These are phyloP conservation scores for Neonectria punicea DNA, from an alignment of 2,329 filamentous ascomycete species.

Conservation along the genomic window DNA sequence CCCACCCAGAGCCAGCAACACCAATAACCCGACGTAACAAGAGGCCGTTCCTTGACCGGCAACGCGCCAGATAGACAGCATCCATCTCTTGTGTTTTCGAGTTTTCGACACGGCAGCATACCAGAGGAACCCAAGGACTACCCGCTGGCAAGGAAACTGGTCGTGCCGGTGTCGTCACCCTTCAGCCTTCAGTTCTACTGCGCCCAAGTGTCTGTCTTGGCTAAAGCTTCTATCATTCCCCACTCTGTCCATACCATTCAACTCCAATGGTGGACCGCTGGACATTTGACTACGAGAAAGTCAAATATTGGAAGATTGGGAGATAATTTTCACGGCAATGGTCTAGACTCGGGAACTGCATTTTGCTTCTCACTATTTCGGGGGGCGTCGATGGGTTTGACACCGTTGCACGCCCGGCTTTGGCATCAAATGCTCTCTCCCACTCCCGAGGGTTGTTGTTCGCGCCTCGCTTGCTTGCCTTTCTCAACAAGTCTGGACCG, in stretches of 20 bases:
- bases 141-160: constrained; percentile 1
- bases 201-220: constrained; percentile 11
- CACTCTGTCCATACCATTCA: not conserved
- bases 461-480: not conserved
- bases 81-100: not conserved
- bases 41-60: not conserved
- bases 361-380: not conserved
- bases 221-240: constrained; percentile 9
- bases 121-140: not conserved
- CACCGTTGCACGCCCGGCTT: not conserved
- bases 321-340: too few relatives aligned
- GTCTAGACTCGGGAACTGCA: constrained; percentile 1
- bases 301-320: not conserved
- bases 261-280: not conserved
- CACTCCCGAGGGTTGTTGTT: not conserved
- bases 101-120: constrained; percentile 2
- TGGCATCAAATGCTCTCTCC: not conserved
- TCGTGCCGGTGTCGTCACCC: constrained; percentile 3
- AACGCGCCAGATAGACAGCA: not conserved
- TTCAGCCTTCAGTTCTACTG: constrained; percentile 1
- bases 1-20: not conserved
- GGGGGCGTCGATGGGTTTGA: not conserved
- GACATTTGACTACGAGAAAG: not conserved
- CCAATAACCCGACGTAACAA: not conserved
- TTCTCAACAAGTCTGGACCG: not conserved